Conservation (phyloP, 2,329 filamentous ascomycete species). For the Blastomyces percursus region DNA sequence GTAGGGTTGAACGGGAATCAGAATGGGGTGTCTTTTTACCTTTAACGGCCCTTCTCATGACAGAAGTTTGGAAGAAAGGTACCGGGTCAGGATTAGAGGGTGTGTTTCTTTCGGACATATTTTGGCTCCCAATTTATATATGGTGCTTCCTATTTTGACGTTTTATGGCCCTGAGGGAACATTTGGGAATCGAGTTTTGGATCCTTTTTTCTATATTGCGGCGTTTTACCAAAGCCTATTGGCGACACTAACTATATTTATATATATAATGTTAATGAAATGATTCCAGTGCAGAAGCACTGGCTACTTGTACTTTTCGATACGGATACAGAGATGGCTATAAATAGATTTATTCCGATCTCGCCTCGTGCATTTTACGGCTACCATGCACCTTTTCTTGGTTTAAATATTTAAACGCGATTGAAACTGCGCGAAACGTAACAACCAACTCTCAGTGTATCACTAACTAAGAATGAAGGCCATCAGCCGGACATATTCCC, state of each 20-base stretch:
- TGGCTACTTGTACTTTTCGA: neutral
- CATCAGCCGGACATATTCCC: neutral
- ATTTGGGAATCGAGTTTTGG: neutral
- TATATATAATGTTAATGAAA: neutral
- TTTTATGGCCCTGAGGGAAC: neutral
- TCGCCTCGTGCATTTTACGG: no score
- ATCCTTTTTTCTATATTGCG: neutral
- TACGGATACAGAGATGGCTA: neutral
- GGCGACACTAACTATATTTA: neutral
- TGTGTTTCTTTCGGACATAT: neutral
- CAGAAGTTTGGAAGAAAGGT: neutral
- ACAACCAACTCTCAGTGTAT: neutral
- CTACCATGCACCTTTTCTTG: neutral
- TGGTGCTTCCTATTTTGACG: neutral
- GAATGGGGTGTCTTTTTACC: neutral
- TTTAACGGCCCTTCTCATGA: neutral
- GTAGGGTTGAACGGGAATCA: neutral
- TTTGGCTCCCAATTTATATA: neutral
- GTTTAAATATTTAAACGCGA: neutral
- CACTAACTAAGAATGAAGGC: neutral
- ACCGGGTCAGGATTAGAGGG: neutral
- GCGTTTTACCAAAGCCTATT: neutral
- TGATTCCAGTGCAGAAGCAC: neutral
- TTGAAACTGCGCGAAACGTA: neutral
- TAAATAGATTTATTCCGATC: no score